Base-by-base conservation (phyloP, 2,329 filamentous ascomycete genomes). In the Didymella lethalis region DNA sequence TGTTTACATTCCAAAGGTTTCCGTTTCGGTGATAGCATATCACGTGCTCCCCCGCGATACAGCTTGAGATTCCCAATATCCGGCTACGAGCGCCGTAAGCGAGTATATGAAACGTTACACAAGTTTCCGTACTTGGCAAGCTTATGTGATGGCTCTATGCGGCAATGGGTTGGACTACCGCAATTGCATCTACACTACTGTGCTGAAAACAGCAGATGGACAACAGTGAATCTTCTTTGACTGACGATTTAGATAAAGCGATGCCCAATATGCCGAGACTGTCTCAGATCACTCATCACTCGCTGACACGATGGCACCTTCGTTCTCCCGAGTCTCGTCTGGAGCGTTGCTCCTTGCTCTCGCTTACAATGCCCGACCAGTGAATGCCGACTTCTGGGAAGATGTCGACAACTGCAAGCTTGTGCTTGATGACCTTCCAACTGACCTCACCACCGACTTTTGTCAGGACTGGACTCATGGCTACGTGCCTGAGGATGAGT, bases 371-470 rank as follows among this genome's bases (percentile, higher is more conserved):
- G 56, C 56, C 18, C 50, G 34, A 29, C 51, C 46, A 18, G 56
- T 59, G 11, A 59, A 50, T 6, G 56, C 56, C 2, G 56, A 59
- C 51, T 59, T 51, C 47, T 50, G 47, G 50, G 56, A 59, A 48
- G 56, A 59, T n/a, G 56, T 59, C 46, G 50, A 54, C 40, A 59
- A 59, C 36, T 59, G 56, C 41, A 46, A 54, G 50, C 56, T 59
- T 20, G 56, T 59, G 20, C 57, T 59, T 28, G 36, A 59, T 7
- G 57, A 59, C 10, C 38, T 59, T n/a, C 50, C 50, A 7, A 28
- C 46, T 7, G 50, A 54, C 18, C 28, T 51, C 10, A 51, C 51
- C 20, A 44, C 40, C 41, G 50, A 54, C 12, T 59, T 59, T 28
- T 59, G 51, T 25, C 32, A 59, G 18, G 50, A 59, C 29, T 55